phyloP scores from a whole-genome alignment of 164 flowering plant genomes.

The Macadamia tetraphylla region DNA sequence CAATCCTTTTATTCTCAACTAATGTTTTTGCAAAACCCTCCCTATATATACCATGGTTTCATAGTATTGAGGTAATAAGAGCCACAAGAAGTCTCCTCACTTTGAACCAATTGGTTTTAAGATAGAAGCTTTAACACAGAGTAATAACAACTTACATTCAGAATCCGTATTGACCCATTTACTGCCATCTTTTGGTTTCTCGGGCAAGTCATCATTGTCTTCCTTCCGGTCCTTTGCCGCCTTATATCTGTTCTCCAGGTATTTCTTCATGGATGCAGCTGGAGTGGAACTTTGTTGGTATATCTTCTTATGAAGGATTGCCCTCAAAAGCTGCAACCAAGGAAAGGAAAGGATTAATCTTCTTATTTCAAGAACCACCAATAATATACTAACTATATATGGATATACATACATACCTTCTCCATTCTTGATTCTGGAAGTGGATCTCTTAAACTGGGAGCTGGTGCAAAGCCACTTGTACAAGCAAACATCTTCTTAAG shows the following conservation, averaged over 20 bases:
- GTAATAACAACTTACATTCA: conserved; percentile 53
- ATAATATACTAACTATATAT: no score
- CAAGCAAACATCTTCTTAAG: conserved; percentile 65
- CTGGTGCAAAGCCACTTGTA: conserved; percentile 44
- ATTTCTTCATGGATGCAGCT: conserved; percentile 36
- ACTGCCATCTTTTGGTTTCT: conserved; percentile 24
- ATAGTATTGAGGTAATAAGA: no score
- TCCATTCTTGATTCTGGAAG: conserved; percentile 72
- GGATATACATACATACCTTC: conserved; percentile 41
- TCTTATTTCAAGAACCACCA: no score
- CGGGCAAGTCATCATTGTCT: conserved; percentile 27
- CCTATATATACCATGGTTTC: no score
- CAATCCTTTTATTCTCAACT: not conserved
- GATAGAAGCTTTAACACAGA: no score
- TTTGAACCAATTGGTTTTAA: no score
- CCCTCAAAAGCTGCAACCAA: conserved; percentile 52
- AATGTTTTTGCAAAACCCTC: not conserved
- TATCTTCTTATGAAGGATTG: conserved; percentile 64
- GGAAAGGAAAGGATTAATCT: not conserved
- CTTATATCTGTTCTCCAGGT: conserved; percentile 33
- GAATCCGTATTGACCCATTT: conserved; percentile 96
- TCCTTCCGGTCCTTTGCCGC: conserved; percentile 2
- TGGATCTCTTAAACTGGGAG: conserved; percentile 51
- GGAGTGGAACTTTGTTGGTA: conserved; percentile 40
- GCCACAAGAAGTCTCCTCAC: no score